Evolutionary conservation across 2,329 filamentous ascomycete genomes (phyloP).

Genomic region (Colletotrichum truncatum): DNA sequence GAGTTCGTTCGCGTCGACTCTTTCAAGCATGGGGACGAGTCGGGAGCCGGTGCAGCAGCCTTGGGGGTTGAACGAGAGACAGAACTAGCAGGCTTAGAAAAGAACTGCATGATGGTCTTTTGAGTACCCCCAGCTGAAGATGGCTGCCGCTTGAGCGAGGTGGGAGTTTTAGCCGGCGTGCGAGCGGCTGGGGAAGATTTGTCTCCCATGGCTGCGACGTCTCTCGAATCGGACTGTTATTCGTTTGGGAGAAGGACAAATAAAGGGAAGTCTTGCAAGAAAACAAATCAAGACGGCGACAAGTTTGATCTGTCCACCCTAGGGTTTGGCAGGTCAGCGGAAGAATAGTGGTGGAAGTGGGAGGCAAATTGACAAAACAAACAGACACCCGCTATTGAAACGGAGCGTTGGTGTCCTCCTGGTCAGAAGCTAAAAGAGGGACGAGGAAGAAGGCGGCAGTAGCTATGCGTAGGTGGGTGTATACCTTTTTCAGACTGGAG

Average conservation of each 20-base stretch:
- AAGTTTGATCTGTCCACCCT: no score
- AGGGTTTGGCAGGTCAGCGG: no score
- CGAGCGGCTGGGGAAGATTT: conserved; percentile 39
- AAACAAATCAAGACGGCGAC: no score
- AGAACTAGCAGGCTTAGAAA: conserved; percentile 48
- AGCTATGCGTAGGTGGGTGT: not conserved
- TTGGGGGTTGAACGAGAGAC: conserved; percentile 44
- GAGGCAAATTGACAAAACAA: not conserved
- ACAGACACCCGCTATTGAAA: not conserved
- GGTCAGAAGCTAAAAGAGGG: not conserved
- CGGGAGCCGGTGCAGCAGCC: conserved; percentile 41
- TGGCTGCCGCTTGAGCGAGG: conserved; percentile 34
- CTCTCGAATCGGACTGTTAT: not conserved
- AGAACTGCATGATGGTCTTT: conserved; percentile 54
- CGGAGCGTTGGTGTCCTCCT: not conserved
- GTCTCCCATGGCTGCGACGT: conserved; percentile 14
- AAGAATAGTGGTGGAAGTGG: no score
- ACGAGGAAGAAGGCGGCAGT: not conserved
- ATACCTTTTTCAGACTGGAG: not conserved
- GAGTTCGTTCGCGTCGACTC: conserved; percentile 56
- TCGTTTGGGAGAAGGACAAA: not conserved
- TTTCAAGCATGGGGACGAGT: conserved; percentile 46
- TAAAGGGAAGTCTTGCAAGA: not conserved
- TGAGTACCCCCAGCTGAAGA: conserved; percentile 44
- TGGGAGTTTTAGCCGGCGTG: conserved; percentile 45